Evolutionary conservation across 2,329 filamentous ascomycete species (phyloP).

Genomic region (Berkeleyomyces rouxiae): DNA sequence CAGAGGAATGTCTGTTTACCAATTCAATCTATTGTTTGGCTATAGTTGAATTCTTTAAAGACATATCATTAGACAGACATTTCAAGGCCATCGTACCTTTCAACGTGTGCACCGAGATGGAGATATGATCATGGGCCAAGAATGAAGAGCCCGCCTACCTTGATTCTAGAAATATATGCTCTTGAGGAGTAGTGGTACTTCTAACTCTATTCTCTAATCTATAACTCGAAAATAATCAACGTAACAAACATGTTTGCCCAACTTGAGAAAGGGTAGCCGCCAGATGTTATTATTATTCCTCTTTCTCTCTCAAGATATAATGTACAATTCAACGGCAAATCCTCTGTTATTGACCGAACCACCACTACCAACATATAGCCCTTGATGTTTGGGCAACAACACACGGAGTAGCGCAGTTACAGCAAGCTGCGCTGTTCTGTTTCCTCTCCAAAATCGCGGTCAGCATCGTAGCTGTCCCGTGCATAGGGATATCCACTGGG

Average conservation of each 20-base stretch:
- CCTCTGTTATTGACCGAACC: neutral
- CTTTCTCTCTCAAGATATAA: neutral
- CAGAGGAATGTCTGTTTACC: no score
- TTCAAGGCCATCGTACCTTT: no score
- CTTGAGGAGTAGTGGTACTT: neutral
- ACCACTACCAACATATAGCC: neutral
- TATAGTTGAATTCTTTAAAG: no score
- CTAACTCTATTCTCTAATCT: neutral
- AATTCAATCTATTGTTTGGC: no score
- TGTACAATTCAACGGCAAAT: neutral
- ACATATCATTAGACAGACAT: no score
- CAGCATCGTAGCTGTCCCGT: conserved; percentile 6
- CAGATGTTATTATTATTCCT: neutral
- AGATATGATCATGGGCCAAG: no score
- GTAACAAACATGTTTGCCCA: neutral
- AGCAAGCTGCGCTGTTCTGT: conserved; percentile 5
- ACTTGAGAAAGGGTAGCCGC: neutral
- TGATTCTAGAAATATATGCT: no score
- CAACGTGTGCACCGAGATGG: no score
- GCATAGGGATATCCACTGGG: neutral
- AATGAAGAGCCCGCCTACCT: no score
- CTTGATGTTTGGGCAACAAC: neutral
- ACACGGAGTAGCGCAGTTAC: neutral
- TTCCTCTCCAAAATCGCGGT: conserved; percentile 5
- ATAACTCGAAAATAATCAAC: neutral